phyloP scores from a whole-genome alignment of 2,329 filamentous ascomycete genomes.

The Ophiostoma himal-ulmi region DNA sequence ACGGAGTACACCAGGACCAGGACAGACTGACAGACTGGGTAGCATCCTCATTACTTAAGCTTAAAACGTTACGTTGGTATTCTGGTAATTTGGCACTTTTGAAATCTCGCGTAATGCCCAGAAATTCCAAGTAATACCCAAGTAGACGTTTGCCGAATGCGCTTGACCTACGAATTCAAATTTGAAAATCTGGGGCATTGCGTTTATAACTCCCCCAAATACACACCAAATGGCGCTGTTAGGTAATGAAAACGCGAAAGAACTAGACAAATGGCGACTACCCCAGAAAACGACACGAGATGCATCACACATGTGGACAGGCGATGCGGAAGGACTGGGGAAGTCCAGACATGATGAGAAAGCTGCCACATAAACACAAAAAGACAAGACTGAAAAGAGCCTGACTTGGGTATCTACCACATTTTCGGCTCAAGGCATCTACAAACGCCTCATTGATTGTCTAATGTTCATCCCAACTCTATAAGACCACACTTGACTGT shows the following conservation, averaged over 20 bases:
- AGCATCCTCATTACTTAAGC: background rate
- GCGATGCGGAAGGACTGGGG: background rate
- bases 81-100: background rate
- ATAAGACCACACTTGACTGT: too few species aligned
- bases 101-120: too few species aligned
- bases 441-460: too few species aligned
- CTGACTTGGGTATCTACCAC: background rate
- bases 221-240: background rate
- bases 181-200: background rate
- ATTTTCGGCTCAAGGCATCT: too few species aligned
- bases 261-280: background rate
- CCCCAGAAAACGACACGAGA: background rate
- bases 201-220: background rate
- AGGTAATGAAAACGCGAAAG: background rate
- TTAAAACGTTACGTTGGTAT: conserved; percentile 12
- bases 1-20: background rate
- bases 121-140: too few species aligned
- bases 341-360: background rate
- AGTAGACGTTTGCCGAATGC: too few species aligned
- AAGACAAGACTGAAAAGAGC: background rate
- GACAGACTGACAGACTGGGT: background rate
- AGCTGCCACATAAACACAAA: background rate
- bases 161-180: background rate
- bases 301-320: background rate
- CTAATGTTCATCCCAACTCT: too few species aligned